Conservation (phyloP, 1,284 basidiomycete genomes). For the Anthracocystis panici-leucophaei region DNA sequence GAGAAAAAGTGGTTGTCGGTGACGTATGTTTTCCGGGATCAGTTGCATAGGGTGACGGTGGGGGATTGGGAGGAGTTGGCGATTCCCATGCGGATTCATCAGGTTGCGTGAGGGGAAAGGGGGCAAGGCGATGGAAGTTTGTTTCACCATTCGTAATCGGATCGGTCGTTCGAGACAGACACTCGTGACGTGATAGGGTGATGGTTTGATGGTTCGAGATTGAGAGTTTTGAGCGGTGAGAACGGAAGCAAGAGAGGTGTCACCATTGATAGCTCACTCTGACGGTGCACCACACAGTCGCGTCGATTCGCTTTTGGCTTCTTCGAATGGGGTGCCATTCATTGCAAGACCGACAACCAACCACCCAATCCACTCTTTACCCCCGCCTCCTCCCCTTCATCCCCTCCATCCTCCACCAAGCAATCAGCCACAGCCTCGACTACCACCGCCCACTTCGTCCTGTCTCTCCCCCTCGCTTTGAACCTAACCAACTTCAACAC, state of each 20-base stretch:
- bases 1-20: slow-evolving; percentile 78
- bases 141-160: no score
- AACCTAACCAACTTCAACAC: slow-evolving; percentile 20
- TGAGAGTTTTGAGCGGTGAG: no score
- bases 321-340: background rate
- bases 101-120: slow-evolving; percentile 7
- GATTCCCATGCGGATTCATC: slow-evolving; percentile 75
- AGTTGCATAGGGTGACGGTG: slow-evolving; percentile 80
- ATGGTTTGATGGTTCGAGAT: no score
- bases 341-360: slow-evolving; percentile 8
- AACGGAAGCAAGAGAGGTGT: no score
- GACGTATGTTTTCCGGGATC: slow-evolving; percentile 80
- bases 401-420: background rate
- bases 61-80: slow-evolving; percentile 79
- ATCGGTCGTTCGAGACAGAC: no score
- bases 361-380: background rate
- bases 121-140: no score
- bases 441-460: slow-evolving; percentile 2
- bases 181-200: no score
- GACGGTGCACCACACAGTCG: no score
- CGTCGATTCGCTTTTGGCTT: no score
- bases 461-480: background rate
- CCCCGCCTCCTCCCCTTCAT: background rate
- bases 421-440: slow-evolving; percentile 9
- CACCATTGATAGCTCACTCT: no score